Evolutionary conservation across 176 grass and related monocot species (phyloP), one percentile per base, ranked within the genome.

Genomic region (Bolboschoenus planiculmis): DNA sequence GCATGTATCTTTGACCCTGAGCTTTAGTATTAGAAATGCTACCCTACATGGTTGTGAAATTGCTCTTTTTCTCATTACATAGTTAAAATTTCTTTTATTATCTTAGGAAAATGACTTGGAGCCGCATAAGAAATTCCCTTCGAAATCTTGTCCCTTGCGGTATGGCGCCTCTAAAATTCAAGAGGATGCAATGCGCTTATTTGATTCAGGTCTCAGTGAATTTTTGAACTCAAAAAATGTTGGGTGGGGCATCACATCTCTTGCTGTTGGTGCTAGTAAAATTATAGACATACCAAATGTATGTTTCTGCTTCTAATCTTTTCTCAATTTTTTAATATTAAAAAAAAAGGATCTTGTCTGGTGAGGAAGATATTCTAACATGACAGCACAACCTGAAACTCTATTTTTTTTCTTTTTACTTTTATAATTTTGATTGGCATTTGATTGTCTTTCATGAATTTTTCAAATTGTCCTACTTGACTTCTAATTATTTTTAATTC

Each of bases 211-310:
- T 3, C 92, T 98, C 86, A 75, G 80, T 42, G 95, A 98, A 51
- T 95, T 94, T 93, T 94, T 94, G 83, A 86, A 57, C 79, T 93
- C 86, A 81, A 90, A 91, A 70, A 88, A 86, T 57, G 83, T 86
- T 68, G 84, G 87, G 86, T 95, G 95, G 95, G 85, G 90, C 70
- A 85, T 98, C 75, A 93, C 92, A 70, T 94, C 92, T 84, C 92
- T 98, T 85, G 94, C 95, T 64, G 84, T 98, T 84, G 70, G 85
- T 79, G 95, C 95, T 80, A 98, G 92, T 84, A 98, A 98, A 95
- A 94, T 98, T 85, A 86, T 81, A 83, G 92, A 92, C 23, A 87
- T 91, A 80, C 90, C 92, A 43, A 92, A 71, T 85, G 95, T 95
- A 93, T 85, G 88, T 20, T 56, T 81, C 10, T 27, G 29, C 4